Evolutionary conservation across 2,329 filamentous ascomycete genomes (phyloP).

Genomic region (Neopestalotiopsis rosae): DNA sequence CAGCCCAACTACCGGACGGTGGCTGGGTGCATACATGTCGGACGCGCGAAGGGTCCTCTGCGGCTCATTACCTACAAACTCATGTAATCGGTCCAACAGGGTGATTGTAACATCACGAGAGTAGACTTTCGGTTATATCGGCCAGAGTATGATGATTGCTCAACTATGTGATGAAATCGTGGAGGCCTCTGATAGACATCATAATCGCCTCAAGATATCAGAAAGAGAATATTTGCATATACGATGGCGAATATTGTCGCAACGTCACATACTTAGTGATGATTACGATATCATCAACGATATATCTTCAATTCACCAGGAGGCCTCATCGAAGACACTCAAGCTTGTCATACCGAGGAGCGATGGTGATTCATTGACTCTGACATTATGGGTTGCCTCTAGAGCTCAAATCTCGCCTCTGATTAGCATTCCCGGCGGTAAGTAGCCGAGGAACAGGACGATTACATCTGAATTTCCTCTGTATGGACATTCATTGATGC

Average conservation of each 20-base stretch:
- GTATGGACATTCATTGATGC: too few species aligned
- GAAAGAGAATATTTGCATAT: background rate
- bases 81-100: background rate
- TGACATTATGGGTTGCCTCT: too few species aligned
- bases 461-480: too few species aligned
- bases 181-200: background rate
- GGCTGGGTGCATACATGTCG: slow-evolving; percentile 7
- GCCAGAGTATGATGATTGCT: background rate
- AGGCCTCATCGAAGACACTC: too few species aligned
- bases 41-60: background rate
- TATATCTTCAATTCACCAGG: too few species aligned
- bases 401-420: too few species aligned
- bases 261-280: background rate
- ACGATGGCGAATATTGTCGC: background rate
- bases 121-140: background rate
- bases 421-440: too few species aligned
- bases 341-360: too few species aligned
- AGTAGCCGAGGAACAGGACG: too few species aligned
- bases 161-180: background rate
- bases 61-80: background rate
- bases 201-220: background rate
- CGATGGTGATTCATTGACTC: too few species aligned
- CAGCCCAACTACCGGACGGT: background rate
- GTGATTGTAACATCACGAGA: background rate
- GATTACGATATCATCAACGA: background rate